These are phyloP conservation scores for Mangifera indica DNA, from an alignment of 345 rosid genomes.

Conservation along the genomic window DNA sequence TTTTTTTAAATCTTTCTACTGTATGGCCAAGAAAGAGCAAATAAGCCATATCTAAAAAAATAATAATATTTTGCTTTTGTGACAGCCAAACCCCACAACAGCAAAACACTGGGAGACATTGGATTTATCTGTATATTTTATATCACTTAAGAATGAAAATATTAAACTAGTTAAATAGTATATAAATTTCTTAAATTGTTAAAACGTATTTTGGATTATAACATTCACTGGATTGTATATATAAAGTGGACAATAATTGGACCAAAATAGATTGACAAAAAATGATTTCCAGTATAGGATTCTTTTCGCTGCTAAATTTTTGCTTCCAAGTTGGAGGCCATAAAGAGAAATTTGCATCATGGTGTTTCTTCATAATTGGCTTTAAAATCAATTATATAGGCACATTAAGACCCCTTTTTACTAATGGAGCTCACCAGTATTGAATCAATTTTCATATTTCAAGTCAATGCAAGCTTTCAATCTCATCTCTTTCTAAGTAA, in stretches of 20 bases:
- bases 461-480: slow-evolving; percentile 31
- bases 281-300: slow-evolving; percentile 22
- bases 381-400: slow-evolving; percentile 7
- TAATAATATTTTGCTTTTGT: too few species aligned
- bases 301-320: slow-evolving; percentile 24
- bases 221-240: too few species aligned
- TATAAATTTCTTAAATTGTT: too few species aligned
- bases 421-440: slow-evolving; percentile 32
- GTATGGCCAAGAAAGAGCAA: neutral
- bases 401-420: too few species aligned
- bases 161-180: too few species aligned
- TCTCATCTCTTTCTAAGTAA: neutral
- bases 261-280: slow-evolving; percentile 12
- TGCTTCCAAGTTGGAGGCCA: slow-evolving; percentile 39
- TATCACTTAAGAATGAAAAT: too few species aligned
- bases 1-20: neutral
- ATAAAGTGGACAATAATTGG: slow-evolving; percentile 6
- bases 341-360: slow-evolving; percentile 28
- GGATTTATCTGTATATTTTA: too few species aligned
- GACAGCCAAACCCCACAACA: too few species aligned
- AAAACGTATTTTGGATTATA: too few species aligned
- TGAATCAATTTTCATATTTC: neutral
- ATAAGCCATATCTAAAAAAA: slow-evolving; percentile 20
- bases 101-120: too few species aligned
- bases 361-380: slow-evolving; percentile 22